phyloP scores from a whole-genome alignment of 2,329 filamentous ascomycete genomes.

The Aspergillus sp. region DNA sequence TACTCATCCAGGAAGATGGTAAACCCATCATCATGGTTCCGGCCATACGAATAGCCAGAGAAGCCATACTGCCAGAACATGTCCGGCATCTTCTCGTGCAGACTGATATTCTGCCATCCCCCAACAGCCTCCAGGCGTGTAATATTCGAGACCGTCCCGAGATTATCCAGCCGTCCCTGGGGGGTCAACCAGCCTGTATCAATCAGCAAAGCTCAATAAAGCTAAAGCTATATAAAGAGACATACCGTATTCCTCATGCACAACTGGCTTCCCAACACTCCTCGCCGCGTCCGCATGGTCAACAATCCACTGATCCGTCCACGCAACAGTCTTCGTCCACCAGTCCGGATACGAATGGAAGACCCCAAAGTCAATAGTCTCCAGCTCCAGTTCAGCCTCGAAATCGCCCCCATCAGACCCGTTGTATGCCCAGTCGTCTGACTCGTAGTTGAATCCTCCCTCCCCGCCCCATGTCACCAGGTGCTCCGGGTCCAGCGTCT shows the following conservation, averaged over 20 bases:
- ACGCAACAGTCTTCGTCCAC: constrained; percentile 16
- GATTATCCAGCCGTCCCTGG: constrained; percentile 5
- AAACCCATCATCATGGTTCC: constrained; percentile 17
- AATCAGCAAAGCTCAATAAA: neutral
- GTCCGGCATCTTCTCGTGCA: constrained; percentile 16
- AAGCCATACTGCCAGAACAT: constrained; percentile 17
- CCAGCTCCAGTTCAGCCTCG: constrained; percentile 9
- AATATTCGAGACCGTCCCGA: constrained; percentile 13
- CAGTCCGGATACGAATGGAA: constrained; percentile 19
- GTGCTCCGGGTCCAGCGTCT: constrained; percentile 15
- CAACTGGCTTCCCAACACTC: constrained; percentile 10
- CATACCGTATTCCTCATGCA: constrained; percentile 17
- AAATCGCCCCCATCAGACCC: constrained; percentile 15
- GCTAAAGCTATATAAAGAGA: neutral
- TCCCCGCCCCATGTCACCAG: constrained; percentile 19
- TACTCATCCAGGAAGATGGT: constrained; percentile 17
- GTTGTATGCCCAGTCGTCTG: constrained; percentile 18
- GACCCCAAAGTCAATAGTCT: constrained; percentile 14
- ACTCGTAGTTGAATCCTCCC: constrained; percentile 15
- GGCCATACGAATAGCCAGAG: constrained; percentile 14
- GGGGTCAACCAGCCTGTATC: constrained; percentile 12
- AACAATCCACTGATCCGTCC: constrained; percentile 15
- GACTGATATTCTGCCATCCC: constrained; percentile 15
- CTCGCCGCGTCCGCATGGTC: constrained; percentile 8
- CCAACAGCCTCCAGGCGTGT: constrained; percentile 15